Percentiles rank a stretch among this genome's conserved stretches.
Conservation (phyloP, 108 stramenopile genomes). For the Nitzschia sp. region DNA sequence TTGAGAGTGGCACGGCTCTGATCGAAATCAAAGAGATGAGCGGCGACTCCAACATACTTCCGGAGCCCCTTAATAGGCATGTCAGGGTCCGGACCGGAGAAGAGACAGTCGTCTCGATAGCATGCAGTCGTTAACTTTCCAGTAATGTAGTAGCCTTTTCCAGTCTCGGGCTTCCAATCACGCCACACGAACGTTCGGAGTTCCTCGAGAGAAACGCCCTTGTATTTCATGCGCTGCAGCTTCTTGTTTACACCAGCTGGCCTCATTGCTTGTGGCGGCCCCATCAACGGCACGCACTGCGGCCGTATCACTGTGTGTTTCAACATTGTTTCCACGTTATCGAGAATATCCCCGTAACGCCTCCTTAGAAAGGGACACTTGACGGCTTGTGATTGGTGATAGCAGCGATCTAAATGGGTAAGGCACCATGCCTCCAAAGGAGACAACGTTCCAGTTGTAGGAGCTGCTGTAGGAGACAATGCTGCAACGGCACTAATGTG, state of each 20-base stretch:
- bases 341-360: slow-evolving; percentile 57
- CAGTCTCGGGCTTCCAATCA: slow-evolving; percentile 30
- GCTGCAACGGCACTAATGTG: neutral
- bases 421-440: slow-evolving; percentile 21
- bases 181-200: slow-evolving; percentile 3
- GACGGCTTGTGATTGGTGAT: slow-evolving; percentile 40
- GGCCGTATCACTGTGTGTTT: slow-evolving; percentile 25
- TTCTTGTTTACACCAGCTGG: slow-evolving; percentile 3
- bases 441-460: neutral
- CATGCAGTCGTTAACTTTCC: slow-evolving; percentile 48
- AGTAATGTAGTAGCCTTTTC: slow-evolving; percentile 70
- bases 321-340: slow-evolving; percentile 39
- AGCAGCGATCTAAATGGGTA: slow-evolving; percentile 27
- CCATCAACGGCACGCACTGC: slow-evolving; percentile 2
- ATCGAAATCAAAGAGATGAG: slow-evolving; percentile 50
- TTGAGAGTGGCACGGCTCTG: slow-evolving; percentile 31
- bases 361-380: slow-evolving; percentile 73
- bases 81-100: slow-evolving; percentile 68
- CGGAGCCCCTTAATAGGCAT: slow-evolving; percentile 66
- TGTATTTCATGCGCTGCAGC: slow-evolving; percentile 22
- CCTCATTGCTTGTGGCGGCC: slow-evolving; percentile 19
- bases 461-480: neutral
- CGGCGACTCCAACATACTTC: slow-evolving; percentile 62
- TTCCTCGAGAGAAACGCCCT: slow-evolving; percentile 25
- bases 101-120: slow-evolving; percentile 66